Percentiles rank a stretch among this genome's conserved stretches.
Conservation (phyloP, 2,329 filamentous ascomycete genomes). For the Colletotrichum somersetense region DNA sequence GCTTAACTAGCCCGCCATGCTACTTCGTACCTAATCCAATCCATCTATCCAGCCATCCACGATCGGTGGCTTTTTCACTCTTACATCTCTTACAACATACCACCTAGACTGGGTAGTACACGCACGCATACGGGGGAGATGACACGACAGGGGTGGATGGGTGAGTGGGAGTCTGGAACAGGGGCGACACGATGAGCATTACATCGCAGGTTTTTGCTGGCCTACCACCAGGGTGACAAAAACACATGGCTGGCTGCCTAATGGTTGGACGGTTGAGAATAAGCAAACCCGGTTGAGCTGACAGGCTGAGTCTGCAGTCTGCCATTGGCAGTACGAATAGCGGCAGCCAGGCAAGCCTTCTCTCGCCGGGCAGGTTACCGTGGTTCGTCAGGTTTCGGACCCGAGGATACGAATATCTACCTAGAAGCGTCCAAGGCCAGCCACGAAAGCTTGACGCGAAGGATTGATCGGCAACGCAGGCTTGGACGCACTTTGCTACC, state of each 20-base stretch:
- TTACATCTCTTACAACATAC: background rate
- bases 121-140: background rate
- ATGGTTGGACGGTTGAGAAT: background rate
- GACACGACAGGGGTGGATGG: conserved; percentile 12
- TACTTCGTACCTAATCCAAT: background rate
- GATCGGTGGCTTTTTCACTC: background rate
- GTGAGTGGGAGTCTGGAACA: background rate
- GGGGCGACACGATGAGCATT: conserved; percentile 10
- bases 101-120: background rate
- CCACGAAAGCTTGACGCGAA: conserved; percentile 35
- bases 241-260: background rate
- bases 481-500: background rate
- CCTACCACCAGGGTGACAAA: background rate
- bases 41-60: conserved; percentile 19
- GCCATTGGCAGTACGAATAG: background rate
- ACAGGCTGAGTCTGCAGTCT: background rate
- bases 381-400: conserved; percentile 8
- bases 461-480: conserved; percentile 2
- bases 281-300: conserved; percentile 1
- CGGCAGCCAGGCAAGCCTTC: conserved; percentile 17
- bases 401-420: background rate
- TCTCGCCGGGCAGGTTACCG: background rate
- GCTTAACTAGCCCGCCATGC: conserved; percentile 21
- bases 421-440: conserved; percentile 13
- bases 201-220: background rate